These are phyloP conservation scores for Linnemannia schmuckeri DNA, from an alignment of 192 early-diverging fungal genomes.

Conservation along the genomic window DNA sequence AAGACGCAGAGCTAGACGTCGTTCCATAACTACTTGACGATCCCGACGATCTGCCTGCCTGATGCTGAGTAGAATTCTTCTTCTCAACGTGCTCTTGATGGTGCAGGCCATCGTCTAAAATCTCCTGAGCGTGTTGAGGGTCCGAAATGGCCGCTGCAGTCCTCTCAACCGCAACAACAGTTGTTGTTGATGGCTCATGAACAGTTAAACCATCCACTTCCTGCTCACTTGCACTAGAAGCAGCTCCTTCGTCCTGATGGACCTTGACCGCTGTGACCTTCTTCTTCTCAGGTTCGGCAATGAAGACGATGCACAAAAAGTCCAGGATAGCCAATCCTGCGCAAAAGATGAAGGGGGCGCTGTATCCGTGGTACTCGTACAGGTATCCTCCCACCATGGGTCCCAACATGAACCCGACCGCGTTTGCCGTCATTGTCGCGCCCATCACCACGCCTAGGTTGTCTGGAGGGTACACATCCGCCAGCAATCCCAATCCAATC, in stretches of 20 bases:
- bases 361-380: conserved; percentile 74
- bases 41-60: not conserved
- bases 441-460: conserved; percentile 81
- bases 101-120: conserved; percentile 44
- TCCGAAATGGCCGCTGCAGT: conserved; percentile 36
- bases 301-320: conserved; percentile 70
- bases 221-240: conserved; percentile 1
- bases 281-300: conserved; percentile 70
- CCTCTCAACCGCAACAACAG: conserved; percentile 33
- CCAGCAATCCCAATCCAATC: conserved; percentile 78
- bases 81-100: not conserved
- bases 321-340: conserved; percentile 70
- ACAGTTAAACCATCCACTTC: conserved; percentile 28
- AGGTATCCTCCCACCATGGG: conserved; percentile 76
- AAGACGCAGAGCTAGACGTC: conserved; percentile 10
- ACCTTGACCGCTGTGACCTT: not conserved
- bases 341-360: conserved; percentile 79
- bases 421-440: conserved; percentile 73
- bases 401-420: conserved; percentile 78
- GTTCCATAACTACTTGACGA: conserved; percentile 14
- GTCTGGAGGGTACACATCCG: conserved; percentile 74
- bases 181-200: conserved; percentile 17
- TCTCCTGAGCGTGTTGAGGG: conserved; percentile 43
- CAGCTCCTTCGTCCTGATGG: not conserved
- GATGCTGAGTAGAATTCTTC: not conserved